Conservation (phyloP, 129 eudicot genomes). For the Pseudognaphalium luteoalbum region DNA sequence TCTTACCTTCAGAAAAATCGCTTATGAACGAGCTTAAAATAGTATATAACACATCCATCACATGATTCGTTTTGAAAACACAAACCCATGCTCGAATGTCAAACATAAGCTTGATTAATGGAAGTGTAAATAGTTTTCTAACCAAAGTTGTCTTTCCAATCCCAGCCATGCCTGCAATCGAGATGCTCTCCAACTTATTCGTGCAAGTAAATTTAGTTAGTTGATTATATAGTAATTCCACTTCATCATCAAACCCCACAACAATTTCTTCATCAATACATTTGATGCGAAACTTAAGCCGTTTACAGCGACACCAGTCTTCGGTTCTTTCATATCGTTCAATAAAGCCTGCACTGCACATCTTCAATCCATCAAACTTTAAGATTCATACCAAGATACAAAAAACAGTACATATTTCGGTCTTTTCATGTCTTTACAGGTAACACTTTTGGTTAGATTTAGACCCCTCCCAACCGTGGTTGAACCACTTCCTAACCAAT, state of each 20-base stretch:
- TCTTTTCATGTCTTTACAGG: too few relatives aligned
- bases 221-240: conserved; percentile 10
- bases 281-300: background rate
- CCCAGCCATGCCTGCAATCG: conserved; percentile 25
- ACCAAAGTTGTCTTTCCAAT: conserved; percentile 36
- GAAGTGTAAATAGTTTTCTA: conserved; percentile 19
- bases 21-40: conserved; percentile 20
- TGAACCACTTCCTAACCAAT: too few relatives aligned
- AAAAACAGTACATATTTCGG: too few relatives aligned
- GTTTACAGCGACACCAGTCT: background rate
- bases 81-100: conserved; percentile 34
- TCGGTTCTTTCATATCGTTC: background rate
- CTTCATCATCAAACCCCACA: conserved; percentile 41
- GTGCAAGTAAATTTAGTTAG: conserved; percentile 11
- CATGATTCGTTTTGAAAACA: conserved; percentile 25
- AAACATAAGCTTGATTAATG: conserved; percentile 16
- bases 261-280: conserved; percentile 4
- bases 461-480: too few relatives aligned
- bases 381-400: too few relatives aligned
- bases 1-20: background rate
- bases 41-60: conserved; percentile 19
- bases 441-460: too few relatives aligned
- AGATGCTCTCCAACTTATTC: conserved; percentile 23
- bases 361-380: background rate
- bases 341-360: background rate